Evolutionary conservation across 495 filamentous ascomycete genomes (phyloP).

Genomic region (Penicillium manginii): DNA sequence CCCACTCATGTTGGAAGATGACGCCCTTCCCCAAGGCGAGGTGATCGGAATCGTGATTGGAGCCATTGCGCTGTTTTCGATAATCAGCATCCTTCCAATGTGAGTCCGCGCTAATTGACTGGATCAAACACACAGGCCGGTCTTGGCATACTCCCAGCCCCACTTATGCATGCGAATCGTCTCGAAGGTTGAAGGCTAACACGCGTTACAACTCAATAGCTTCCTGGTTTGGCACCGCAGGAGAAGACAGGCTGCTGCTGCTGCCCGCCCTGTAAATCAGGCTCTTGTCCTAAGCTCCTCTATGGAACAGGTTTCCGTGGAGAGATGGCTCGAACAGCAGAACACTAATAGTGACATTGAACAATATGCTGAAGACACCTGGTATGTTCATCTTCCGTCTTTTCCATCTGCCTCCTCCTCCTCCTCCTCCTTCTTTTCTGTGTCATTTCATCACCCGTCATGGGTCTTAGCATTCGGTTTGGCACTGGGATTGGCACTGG

Average conservation of each 20-base stretch:
- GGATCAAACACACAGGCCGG: constrained; percentile 12
- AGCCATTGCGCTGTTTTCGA: constrained; percentile 32
- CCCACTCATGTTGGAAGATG: constrained; percentile 28
- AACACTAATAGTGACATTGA: constrained; percentile 20
- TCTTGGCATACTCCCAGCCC: constrained; percentile 16
- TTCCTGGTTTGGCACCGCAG: constrained; percentile 34
- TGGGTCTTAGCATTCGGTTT: neutral
- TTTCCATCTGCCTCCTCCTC: neutral
- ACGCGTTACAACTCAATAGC: constrained; percentile 18
- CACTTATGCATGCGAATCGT: constrained; percentile 23
- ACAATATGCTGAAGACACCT: constrained; percentile 33
- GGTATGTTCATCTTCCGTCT: constrained; percentile 29
- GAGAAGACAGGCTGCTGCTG: constrained; percentile 15
- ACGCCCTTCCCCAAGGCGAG: constrained; percentile 28
- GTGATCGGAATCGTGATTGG: constrained; percentile 43
- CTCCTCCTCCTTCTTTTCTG: constrained; percentile 2
- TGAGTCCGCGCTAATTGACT: constrained; percentile 21
- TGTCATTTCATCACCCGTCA: neutral
- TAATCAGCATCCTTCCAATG: constrained; percentile 41
- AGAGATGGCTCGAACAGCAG: constrained; percentile 37
- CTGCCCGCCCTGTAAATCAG: constrained; percentile 18
- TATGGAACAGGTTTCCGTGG: constrained; percentile 29
- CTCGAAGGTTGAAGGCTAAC: constrained; percentile 24
- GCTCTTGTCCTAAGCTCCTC: constrained; percentile 10
- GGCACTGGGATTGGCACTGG: neutral